Percentiles rank a stretch among this genome's conserved stretches.
phyloP scores from a whole-genome alignment of 1,284 basidiomycete genomes.

The Sutorius eximius region DNA sequence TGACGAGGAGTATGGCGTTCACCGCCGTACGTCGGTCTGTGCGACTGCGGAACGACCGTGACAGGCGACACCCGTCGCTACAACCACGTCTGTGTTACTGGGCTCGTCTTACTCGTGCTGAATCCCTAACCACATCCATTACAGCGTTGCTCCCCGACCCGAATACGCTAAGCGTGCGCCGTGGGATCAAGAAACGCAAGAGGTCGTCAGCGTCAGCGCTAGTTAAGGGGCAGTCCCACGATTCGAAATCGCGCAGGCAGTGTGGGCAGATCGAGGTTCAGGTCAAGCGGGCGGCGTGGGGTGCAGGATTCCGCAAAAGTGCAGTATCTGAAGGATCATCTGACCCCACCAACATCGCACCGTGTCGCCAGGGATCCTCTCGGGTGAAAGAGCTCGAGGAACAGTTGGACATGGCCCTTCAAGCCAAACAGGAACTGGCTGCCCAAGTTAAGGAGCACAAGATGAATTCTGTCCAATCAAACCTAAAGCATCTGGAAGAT shows the following conservation, averaged over 20 bases:
- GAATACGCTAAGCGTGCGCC: not conserved
- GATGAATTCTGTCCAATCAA: slow-evolving; percentile 30
- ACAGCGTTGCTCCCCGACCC: slow-evolving; percentile 9
- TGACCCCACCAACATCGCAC: not conserved
- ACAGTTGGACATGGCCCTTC: slow-evolving; percentile 37
- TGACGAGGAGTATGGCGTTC: slow-evolving; percentile 28
- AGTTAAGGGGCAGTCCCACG: not conserved
- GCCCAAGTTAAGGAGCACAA: slow-evolving; percentile 42
- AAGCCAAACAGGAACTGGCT: slow-evolving; percentile 42
- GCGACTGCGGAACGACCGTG: slow-evolving; percentile 14
- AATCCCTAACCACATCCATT: slow-evolving; percentile 1
- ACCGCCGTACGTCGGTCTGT: slow-evolving; percentile 23
- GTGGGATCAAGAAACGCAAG: slow-evolving; percentile 10
- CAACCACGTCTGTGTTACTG: slow-evolving; percentile 11
- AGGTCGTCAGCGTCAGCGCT: not conserved
- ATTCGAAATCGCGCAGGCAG: slow-evolving; percentile 8
- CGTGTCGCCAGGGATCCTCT: slow-evolving; percentile 3
- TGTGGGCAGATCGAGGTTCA: slow-evolving; percentile 17
- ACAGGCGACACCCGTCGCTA: not conserved
- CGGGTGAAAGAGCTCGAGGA: slow-evolving; percentile 35
- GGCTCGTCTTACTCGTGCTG: not conserved
- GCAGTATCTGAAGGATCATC: not conserved
- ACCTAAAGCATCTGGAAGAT: slow-evolving; percentile 54
- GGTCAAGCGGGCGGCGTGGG: not conserved
- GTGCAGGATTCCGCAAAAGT: slow-evolving; percentile 2